Evolutionary conservation across 768 basidiomycete genomes (phyloP).

Genomic region (Suillus hirtellus): DNA sequence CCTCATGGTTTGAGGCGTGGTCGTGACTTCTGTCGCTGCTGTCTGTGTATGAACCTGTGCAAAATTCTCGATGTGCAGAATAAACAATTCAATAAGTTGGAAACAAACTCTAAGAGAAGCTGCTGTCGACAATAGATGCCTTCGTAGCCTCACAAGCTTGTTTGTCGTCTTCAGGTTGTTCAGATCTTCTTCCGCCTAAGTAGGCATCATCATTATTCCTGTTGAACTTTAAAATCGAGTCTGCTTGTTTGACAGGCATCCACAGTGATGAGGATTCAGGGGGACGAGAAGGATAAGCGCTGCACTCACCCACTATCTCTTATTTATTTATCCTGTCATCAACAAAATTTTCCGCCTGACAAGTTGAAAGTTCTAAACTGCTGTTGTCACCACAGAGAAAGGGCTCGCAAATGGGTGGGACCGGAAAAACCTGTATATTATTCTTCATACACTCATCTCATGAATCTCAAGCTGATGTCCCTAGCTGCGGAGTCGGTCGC

Average conservation of each 20-base stretch:
- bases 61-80: slow-evolving; percentile 18
- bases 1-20: slow-evolving; percentile 70
- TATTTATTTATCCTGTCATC: neutral
- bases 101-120: slow-evolving; percentile 24
- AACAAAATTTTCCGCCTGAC: slow-evolving; percentile 37
- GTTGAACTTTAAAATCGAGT: neutral
- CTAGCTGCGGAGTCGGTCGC: too few species aligned
- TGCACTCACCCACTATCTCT: neutral
- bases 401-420: neutral
- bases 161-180: neutral
- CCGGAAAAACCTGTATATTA: too few species aligned
- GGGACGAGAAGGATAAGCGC: neutral
- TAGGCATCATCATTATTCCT: neutral
- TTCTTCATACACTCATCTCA: too few species aligned
- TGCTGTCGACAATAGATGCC: slow-evolving; percentile 33
- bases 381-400: slow-evolving; percentile 79
- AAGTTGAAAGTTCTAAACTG: slow-evolving; percentile 66
- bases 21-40: slow-evolving; percentile 47
- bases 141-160: too few species aligned
- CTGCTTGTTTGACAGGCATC: neutral
- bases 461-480: too few species aligned
- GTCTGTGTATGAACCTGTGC: slow-evolving; percentile 46
- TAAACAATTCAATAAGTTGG: slow-evolving; percentile 26
- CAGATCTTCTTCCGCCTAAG: neutral
- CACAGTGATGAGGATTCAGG: neutral